Evolutionary conservation across 305 asterid species (phyloP), one percentile per base, ranked within the genome.

Genomic region (Fraxinus latifolia): DNA sequence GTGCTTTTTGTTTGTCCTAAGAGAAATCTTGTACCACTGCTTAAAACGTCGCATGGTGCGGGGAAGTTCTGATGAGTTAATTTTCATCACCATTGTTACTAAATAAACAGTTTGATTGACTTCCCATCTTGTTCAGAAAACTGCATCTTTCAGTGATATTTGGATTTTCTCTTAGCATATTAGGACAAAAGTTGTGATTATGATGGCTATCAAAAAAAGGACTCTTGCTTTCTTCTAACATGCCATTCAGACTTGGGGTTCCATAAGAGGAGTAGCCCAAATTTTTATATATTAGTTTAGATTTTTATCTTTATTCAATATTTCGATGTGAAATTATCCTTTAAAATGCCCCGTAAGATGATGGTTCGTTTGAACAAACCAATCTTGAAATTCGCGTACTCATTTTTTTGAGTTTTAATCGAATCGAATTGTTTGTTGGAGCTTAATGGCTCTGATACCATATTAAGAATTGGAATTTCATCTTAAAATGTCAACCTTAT

Each of bases 11-110:
- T 76, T 76, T 53, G 60, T 19, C 77, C 72, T 65, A 58, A 19
- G 37, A 80, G 58, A 36, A 78, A 72, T 78, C 36, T n/a, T n/a
- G 17, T 83, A 21, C 62, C 55, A 60, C 25, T 84, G 58, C 77
- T 58, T 77, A 72, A 60, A 55, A 39, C 14, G 29, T 42, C 47
- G 7, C 34, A 15, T 74, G 58, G 67, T 67, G 27, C 50, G 31
- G 39, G 37, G 39, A 79, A 44, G 29, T 80, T 71, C 60, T 25
- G 36, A 7, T 73, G 21, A 21, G n/a, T 73, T 82, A 0, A 79
- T 80, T 31, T 39, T 58, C 62, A 74, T 74, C 73, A 31, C 47
- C 37, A 58, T 78, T 68, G 68, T 67, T 81, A 15, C 17, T 79
- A n/a, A 74, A 53, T 81, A 36, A 31, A 25, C 81, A 25, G 37